Conservation (phyloP, 306 rosid genomes). For the Cucurbita argyrosperma region DNA sequence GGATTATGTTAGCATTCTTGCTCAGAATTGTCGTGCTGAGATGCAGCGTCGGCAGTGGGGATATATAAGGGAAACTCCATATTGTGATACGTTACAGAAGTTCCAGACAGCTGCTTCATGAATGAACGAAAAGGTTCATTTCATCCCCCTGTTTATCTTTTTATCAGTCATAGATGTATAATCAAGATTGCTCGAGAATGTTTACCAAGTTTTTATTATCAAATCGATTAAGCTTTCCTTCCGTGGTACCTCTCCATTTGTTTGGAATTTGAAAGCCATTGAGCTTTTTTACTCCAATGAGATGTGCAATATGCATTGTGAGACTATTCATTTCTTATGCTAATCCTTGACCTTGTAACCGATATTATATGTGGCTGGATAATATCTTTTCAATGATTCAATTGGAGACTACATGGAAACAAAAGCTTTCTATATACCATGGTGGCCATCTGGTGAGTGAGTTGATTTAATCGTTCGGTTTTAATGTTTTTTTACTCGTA, state of each 20-base stretch:
- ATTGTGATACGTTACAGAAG: constrained; percentile 62
- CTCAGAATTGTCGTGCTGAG: constrained; percentile 75
- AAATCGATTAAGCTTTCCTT: not conserved
- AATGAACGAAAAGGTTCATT: constrained; percentile 22
- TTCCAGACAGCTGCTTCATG: constrained; percentile 33
- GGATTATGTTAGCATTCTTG: constrained; percentile 54
- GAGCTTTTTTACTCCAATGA: not conserved
- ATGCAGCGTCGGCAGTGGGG: constrained; percentile 93
- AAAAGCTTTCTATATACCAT: not conserved
- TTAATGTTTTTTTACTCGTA: not conserved
- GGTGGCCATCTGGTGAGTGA: not conserved
- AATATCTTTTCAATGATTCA: not conserved
- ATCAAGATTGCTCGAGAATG: not conserved
- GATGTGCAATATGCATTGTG: not conserved
- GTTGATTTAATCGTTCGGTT: not conserved
- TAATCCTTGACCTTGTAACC: not conserved
- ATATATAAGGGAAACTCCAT: constrained; percentile 62
- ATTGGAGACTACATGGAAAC: not conserved
- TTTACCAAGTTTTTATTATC: not conserved
- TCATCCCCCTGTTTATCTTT: constrained; percentile 10
- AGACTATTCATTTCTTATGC: not conserved
- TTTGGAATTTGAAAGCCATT: not conserved
- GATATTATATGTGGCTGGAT: not conserved
- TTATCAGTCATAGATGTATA: not conserved
- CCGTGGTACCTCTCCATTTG: not conserved